phyloP scores from a whole-genome alignment of 768 basidiomycete species.

The Rhodotorula kratochvilovae region DNA sequence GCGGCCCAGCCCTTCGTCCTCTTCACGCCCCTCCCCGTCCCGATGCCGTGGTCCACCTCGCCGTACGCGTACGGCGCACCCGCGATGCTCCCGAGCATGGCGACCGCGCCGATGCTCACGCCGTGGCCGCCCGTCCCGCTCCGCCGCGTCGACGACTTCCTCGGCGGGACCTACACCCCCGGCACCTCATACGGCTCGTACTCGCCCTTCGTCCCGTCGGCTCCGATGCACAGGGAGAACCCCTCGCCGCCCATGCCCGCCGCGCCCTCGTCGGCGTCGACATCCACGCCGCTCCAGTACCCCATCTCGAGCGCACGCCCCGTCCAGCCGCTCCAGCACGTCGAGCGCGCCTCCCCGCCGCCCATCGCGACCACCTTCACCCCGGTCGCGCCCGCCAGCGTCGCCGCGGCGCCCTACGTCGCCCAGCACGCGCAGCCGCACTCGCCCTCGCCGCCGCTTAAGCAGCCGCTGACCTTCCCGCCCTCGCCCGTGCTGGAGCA shows the following conservation, averaged over 20 bases:
- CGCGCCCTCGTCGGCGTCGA: background rate
- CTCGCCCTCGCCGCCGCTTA: background rate
- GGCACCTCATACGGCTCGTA: background rate
- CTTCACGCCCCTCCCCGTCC: background rate
- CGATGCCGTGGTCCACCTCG: background rate
- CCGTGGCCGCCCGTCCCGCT: slow-evolving; percentile 19
- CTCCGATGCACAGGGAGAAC: too few species aligned
- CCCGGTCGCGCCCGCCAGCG: too few species aligned
- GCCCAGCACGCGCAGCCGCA: background rate
- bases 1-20: background rate
- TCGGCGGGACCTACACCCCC: background rate
- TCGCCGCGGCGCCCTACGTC: too few species aligned
- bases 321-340: too few species aligned
- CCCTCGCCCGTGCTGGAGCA: too few species aligned
- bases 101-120: background rate
- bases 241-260: too few species aligned
- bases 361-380: background rate
- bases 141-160: slow-evolving; percentile 6
- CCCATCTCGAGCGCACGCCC: background rate
- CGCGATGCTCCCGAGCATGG: background rate
- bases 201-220: too few species aligned
- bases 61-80: background rate
- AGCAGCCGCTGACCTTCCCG: background rate
- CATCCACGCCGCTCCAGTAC: background rate
- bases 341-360: background rate